phyloP scores from a whole-genome alignment of 164 flowering plant genomes.

The Vitis rotundifolia region DNA sequence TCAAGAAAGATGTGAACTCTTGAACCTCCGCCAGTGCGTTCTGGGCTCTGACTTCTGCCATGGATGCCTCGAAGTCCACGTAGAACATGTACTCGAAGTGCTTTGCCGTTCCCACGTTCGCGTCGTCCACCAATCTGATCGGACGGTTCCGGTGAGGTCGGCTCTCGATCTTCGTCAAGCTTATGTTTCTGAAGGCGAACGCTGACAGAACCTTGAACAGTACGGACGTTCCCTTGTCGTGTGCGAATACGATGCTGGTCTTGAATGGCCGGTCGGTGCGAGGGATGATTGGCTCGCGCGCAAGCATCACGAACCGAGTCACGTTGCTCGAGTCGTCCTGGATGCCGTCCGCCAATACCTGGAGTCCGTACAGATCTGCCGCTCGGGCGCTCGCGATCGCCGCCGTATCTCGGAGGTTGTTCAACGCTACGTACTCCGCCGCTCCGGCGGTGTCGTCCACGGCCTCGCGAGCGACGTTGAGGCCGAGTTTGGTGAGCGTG shows the following conservation, averaged over 20 bases:
- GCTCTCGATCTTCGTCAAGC: conserved; percentile 73
- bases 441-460: conserved; percentile 81
- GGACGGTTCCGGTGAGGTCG: conserved; percentile 70
- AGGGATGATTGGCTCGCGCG: conserved; percentile 76
- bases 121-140: conserved; percentile 62
- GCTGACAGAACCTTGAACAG: conserved; percentile 74
- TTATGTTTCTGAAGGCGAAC: conserved; percentile 71
- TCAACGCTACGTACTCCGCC: conserved; percentile 60
- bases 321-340: conserved; percentile 72
- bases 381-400: conserved; percentile 73
- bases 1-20: conserved; percentile 69
- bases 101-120: conserved; percentile 66
- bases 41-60: conserved; percentile 75
- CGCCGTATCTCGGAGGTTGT: conserved; percentile 64
- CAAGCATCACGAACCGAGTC: conserved; percentile 74
- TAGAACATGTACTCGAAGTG: conserved; percentile 81
- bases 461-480: conserved; percentile 59
- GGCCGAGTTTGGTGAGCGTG: conserved; percentile 58
- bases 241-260: conserved; percentile 78
- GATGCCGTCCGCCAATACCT: conserved; percentile 59
- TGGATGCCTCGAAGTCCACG: conserved; percentile 71
- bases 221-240: conserved; percentile 62
- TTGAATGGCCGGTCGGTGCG: conserved; percentile 75
- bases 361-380: conserved; percentile 64
- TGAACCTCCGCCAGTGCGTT: conserved; percentile 76